Conservation (phyloP, 192 early-diverging fungal genomes). For the Backusella westeae region DNA sequence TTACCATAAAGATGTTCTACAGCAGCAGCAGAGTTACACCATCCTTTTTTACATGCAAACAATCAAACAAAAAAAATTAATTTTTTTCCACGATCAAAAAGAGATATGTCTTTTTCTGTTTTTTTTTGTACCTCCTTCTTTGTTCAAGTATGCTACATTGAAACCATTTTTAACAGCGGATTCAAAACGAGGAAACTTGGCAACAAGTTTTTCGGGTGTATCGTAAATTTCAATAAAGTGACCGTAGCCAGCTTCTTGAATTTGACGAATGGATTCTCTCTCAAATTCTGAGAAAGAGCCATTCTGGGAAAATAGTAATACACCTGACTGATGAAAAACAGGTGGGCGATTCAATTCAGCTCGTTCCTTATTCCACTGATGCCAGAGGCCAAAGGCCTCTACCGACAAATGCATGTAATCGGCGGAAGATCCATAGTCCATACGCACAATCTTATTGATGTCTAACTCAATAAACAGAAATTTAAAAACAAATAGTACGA, state of each 20-base stretch:
- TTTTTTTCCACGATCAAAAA: background rate
- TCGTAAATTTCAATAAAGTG: constrained; percentile 10
- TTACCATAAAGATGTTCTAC: constrained; percentile 14
- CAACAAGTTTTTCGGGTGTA: constrained; percentile 6
- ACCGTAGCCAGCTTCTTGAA: constrained; percentile 19
- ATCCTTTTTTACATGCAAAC: constrained; percentile 9
- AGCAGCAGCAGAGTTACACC: constrained; percentile 27
- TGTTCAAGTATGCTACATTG: constrained; percentile 28
- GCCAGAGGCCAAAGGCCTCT: constrained; percentile 18
- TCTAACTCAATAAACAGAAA: constrained; percentile 2
- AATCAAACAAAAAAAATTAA: background rate
- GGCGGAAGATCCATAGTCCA: constrained; percentile 16
- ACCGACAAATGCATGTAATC: constrained; percentile 17
- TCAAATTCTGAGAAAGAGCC: constrained; percentile 15
- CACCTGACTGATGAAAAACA: constrained; percentile 22
- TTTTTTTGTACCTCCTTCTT: constrained; percentile 8
- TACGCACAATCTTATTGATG: constrained; percentile 28
- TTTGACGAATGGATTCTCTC: background rate
- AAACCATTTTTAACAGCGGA: constrained; percentile 11
- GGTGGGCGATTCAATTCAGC: constrained; percentile 1
- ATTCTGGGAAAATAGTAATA: constrained; percentile 12
- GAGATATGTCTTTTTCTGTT: background rate
- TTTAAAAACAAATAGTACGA: background rate
- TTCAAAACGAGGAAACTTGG: constrained; percentile 15
- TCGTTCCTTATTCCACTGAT: constrained; percentile 26